Percentiles rank a stretch among this genome's conserved stretches.
Conservation (phyloP, 177 flowering plant genomes). For the Vitis hybrid region DNA sequence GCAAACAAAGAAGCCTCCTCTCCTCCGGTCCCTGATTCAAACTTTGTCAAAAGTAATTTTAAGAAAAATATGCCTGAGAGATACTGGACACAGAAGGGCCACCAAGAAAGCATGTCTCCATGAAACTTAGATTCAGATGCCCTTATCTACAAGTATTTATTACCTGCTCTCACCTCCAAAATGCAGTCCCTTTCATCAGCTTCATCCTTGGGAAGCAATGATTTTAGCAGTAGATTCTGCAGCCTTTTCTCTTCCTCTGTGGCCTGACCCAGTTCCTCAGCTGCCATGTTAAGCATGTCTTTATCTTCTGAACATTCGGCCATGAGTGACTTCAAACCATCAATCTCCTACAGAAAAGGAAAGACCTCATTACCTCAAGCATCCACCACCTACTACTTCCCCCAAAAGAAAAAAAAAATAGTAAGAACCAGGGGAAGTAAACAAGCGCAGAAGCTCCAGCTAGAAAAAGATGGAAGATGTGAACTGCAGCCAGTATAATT, state of each 20-base stretch:
- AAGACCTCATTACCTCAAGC: neutral
- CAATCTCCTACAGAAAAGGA: conserved; percentile 65
- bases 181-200: conserved; percentile 97
- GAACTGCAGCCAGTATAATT: no score
- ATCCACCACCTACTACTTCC: neutral
- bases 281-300: conserved; percentile 78
- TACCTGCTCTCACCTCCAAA: conserved; percentile 99
- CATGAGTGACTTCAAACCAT: conserved; percentile 61
- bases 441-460: neutral
- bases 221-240: conserved; percentile 61
- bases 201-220: conserved; percentile 91
- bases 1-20: conserved; percentile 99
- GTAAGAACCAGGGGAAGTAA: neutral
- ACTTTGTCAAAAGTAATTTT: conserved; percentile 1
- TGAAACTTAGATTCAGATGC: neutral
- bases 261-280: conserved; percentile 64
- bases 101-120: neutral
- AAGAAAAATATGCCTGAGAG: neutral
- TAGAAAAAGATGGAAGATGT: no score
- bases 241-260: conserved; percentile 64
- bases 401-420: neutral
- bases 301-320: conserved; percentile 72
- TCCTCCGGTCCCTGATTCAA: conserved; percentile 83
- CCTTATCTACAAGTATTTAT: conserved; percentile 1
- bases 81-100: neutral